Conservation (phyloP, 2,329 filamentous ascomycete genomes). For the Coleophoma cylindrospora region DNA sequence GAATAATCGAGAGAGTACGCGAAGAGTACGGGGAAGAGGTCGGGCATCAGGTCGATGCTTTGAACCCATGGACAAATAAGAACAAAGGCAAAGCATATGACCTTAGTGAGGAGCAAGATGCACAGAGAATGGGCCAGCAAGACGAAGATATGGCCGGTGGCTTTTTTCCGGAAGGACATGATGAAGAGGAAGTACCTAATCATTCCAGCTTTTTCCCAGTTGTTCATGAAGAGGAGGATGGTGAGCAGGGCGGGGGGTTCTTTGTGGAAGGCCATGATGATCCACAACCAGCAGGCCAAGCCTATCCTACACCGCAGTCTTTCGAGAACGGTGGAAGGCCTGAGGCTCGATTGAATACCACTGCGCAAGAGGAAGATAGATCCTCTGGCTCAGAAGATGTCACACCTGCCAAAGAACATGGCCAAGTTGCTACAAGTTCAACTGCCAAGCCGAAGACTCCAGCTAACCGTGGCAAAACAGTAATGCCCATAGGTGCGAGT, state of each 20-base stretch:
- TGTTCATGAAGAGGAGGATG: conserved; percentile 17
- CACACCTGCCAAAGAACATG: not conserved
- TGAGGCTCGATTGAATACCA: not conserved
- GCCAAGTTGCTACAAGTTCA: not conserved
- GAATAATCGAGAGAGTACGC: conserved; percentile 72
- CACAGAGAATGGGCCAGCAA: conserved; percentile 23
- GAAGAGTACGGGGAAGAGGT: conserved; percentile 67
- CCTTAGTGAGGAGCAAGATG: conserved; percentile 21
- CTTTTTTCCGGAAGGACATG: conserved; percentile 53
- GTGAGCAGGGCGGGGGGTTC: conserved; percentile 20
- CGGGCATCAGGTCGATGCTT: conserved; percentile 44
- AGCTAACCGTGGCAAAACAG: conserved; percentile 2
- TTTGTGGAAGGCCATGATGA: conserved; percentile 19
- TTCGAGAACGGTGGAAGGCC: conserved; percentile 6
- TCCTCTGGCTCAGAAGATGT: conserved; percentile 5
- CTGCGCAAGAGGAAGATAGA: conserved; percentile 9
- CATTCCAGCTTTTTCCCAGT: conserved; percentile 24
- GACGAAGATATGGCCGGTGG: conserved; percentile 54
- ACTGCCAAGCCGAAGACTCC: conserved; percentile 4
- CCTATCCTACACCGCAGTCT: conserved; percentile 16
- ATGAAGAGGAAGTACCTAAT: conserved; percentile 35
- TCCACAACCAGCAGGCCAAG: conserved; percentile 4
- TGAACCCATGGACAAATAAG: conserved; percentile 46
- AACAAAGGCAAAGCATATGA: conserved; percentile 24
- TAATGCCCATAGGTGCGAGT: not conserved